Conservation (phyloP, 1,284 basidiomycete species). For the Malassezia restricta region DNA sequence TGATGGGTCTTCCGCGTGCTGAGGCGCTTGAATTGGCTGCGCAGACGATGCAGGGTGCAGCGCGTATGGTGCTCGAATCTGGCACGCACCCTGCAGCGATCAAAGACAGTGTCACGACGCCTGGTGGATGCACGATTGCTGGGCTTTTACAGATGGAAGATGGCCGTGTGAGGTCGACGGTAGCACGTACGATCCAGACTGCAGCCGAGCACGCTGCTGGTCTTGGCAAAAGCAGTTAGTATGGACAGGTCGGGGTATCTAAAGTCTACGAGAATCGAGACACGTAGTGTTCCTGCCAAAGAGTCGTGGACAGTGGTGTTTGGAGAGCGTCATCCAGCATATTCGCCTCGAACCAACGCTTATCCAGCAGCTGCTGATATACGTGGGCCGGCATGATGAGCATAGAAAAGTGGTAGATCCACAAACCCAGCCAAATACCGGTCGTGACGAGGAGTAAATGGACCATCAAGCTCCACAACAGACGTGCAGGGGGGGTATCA, state of each 20-base stretch:
- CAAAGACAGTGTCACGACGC: constrained; percentile 95
- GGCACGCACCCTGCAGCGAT: constrained; percentile 87
- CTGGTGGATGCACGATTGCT: constrained; percentile 96
- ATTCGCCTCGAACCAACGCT: constrained; percentile 5
- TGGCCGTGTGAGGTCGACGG: constrained; percentile 80
- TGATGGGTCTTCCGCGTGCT: constrained; percentile 93
- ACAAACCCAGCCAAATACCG: constrained; percentile 13
- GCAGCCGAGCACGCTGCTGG: constrained; percentile 41
- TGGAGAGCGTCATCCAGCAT: background rate
- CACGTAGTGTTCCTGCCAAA: background rate
- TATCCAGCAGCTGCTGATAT: background rate
- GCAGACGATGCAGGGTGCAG: constrained; percentile 96
- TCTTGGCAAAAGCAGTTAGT: constrained; percentile 29
- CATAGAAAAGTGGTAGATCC: constrained; percentile 2
- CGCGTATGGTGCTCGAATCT: constrained; percentile 81
- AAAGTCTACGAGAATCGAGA: background rate
- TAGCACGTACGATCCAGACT: constrained; percentile 82
- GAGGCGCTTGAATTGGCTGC: constrained; percentile 91
- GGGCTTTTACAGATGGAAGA: constrained; percentile 90
- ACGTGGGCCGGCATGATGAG: background rate
- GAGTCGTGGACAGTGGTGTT: background rate
- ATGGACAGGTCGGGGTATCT: background rate
- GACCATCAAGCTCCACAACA: background rate
- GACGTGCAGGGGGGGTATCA: too few relatives aligned
- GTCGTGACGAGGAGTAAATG: background rate